Base-by-base conservation (phyloP, 768 basidiomycete species). In the Hemileccinum impolitum region DNA sequence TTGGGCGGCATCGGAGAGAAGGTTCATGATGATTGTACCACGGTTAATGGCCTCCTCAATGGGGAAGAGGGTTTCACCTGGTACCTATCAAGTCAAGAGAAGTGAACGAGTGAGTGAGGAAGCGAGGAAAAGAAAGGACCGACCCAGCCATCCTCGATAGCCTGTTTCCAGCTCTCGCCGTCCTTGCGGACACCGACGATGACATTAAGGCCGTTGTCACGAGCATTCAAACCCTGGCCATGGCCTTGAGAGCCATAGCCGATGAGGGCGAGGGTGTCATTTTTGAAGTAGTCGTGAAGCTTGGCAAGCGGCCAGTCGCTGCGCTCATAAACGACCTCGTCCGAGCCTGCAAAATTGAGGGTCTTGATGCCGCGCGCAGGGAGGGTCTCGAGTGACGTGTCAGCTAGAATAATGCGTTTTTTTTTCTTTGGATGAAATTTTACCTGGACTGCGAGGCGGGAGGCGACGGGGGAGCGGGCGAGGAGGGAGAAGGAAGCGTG, bases 11-110 rank as follows among this genome's bases (percentile, higher is more conserved):
- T 99, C 96, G 39, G 95, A 98, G 58, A 99, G 84, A 46, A 99
- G 79, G 81, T 99, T 98, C 96, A 99, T 99, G 82, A 99, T 90
- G 79, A 98, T 94, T 18, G 95, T 96, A 38, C 96, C 96, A 56
- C 79, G 82, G 59, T 86, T 78, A 70, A 98, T 97, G 54, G 96
- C 96, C 71, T 98, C 94, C 61, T 98, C 91, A 60, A 99, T 98
- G 61, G 94, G 80, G 80, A 99, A 99, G 60, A 99, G 85, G 51
- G 90, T 97, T 80, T 97, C 86, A 57, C 94, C 95, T 36, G 95
- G 94, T 19, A 97, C 85, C 88, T 90, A 53, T 7, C 23, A 26
- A 44, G 10, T 7, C 23, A 26, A 44, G 10, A 10, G 13, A 9
- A 3, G 17, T 52, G 37, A 38, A n/a, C n/a, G 45, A 39, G 4